phyloP scores from a whole-genome alignment of 2,329 filamentous ascomycete species.

The Dryadomyces sulphureus region DNA sequence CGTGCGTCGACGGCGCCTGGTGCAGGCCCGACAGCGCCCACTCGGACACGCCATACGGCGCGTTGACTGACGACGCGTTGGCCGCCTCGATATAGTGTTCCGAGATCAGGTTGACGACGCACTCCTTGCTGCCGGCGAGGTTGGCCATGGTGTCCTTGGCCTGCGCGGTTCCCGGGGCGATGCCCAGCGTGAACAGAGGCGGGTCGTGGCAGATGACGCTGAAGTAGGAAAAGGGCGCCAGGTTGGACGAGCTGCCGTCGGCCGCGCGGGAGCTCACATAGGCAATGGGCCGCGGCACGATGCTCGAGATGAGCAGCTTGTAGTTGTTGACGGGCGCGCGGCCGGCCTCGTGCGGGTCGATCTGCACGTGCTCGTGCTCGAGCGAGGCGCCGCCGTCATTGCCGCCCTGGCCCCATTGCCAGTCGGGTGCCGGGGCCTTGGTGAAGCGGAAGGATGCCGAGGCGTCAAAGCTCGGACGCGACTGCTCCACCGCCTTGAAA shows the following conservation, averaged over 20 bases:
- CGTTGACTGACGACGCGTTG: conserved; percentile 65
- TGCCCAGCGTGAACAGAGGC: conserved; percentile 57
- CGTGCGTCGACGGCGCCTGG: conserved; percentile 46
- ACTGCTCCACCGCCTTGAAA: conserved; percentile 57
- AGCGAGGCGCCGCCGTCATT: conserved; percentile 29
- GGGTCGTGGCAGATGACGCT: conserved; percentile 76
- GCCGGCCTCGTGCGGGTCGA: conserved; percentile 64
- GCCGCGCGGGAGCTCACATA: conserved; percentile 39
- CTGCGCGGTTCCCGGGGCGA: conserved; percentile 25
- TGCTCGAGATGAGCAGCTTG: conserved; percentile 73
- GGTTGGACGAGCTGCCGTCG: conserved; percentile 49
- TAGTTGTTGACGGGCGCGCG: conserved; percentile 64
- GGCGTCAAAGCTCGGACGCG: conserved; percentile 41
- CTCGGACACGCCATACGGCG: conserved; percentile 62
- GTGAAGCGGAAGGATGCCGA: conserved; percentile 36
- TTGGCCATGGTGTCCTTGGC: conserved; percentile 74
- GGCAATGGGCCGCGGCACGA: conserved; percentile 70
- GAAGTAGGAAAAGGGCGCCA: conserved; percentile 81
- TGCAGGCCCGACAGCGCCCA: conserved; percentile 66
- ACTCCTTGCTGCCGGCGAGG: conserved; percentile 56
- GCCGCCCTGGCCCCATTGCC: conserved; percentile 51
- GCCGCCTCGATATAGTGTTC: conserved; percentile 80
- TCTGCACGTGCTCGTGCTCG: conserved; percentile 49
- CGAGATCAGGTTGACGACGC: conserved; percentile 74
- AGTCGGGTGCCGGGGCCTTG: conserved; percentile 48